These are phyloP conservation scores for Endocladia muricata DNA, from an alignment of 31 red algal genomes.

Conservation along the genomic window DNA sequence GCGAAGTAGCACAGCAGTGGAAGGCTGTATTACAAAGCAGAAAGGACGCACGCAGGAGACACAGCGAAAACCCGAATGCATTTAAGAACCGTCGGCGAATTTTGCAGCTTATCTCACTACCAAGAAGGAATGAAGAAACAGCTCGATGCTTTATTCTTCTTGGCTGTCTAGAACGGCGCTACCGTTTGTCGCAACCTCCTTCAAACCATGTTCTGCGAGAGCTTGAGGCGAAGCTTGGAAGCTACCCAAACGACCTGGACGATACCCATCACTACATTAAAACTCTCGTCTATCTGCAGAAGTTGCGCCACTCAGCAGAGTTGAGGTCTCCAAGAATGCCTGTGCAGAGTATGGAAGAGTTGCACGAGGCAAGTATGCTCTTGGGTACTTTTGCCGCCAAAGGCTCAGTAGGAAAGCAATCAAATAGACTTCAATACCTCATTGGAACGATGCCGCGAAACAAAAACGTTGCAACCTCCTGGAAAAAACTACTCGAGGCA, in stretches of 20 bases:
- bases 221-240: conserved; percentile 14
- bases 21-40: conserved; percentile 30
- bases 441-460: conserved; percentile 34
- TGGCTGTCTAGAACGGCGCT: conserved; percentile 16
- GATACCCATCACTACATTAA: conserved; percentile 29
- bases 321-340: conserved; percentile 38
- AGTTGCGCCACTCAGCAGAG: conserved; percentile 1
- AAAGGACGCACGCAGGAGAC: not conserved
- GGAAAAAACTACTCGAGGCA: conserved; percentile 40
- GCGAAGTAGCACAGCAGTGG: conserved; percentile 46
- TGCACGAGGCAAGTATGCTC: conserved; percentile 32
- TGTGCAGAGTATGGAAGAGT: not conserved
- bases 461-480: conserved; percentile 30
- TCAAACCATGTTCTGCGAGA: conserved; percentile 13
- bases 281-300: conserved; percentile 13
- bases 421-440: not conserved
- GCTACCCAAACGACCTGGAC: not conserved
- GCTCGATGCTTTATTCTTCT: conserved; percentile 41
- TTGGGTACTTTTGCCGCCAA: conserved; percentile 21
- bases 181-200: conserved; percentile 3
- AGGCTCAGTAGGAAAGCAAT: conserved; percentile 17
- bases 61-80: not conserved
- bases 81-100: conserved; percentile 15
- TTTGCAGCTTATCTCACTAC: not conserved
- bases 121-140: not conserved